Conservation (phyloP, 2,329 filamentous ascomycete species). For the Xylaria sp. region DNA sequence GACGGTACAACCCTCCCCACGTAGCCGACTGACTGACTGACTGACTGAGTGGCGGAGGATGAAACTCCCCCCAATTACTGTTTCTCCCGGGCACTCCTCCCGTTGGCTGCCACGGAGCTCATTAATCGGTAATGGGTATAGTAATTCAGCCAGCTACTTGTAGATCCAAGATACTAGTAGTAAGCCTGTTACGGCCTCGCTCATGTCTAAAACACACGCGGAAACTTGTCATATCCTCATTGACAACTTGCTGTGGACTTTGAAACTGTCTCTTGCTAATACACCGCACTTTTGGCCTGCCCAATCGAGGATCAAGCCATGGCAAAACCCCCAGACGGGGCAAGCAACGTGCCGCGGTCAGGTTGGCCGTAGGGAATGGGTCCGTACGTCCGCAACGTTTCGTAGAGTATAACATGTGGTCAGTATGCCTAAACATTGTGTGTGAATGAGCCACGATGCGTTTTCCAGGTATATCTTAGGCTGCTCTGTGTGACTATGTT, state of each 20-base stretch:
- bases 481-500: conserved; percentile 12
- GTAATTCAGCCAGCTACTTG: conserved; percentile 22
- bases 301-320: conserved; percentile 18
- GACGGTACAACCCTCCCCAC: conserved; percentile 30
- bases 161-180: conserved; percentile 11
- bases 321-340: conserved; percentile 17
- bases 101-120: conserved; percentile 30
- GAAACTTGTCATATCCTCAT: conserved; percentile 25
- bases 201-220: neutral
- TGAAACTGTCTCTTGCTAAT: conserved; percentile 11
- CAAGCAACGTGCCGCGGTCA: conserved; percentile 30
- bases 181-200: conserved; percentile 1
- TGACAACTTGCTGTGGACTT: conserved; percentile 1
- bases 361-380: conserved; percentile 13
- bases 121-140: conserved; percentile 3
- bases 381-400: conserved; percentile 43
- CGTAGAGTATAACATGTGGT: conserved; percentile 34
- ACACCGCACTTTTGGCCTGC: conserved; percentile 23
- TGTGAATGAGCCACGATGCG: conserved; percentile 27
- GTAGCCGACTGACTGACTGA: conserved; percentile 10
- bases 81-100: conserved; percentile 19
- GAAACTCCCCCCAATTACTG: conserved; percentile 31
- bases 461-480: conserved; percentile 7
- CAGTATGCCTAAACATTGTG: neutral
- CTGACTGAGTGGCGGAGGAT: conserved; percentile 18